Evolutionary conservation across 2,329 filamentous ascomycete genomes (phyloP).

Genomic region (Trichoderma simmonsii): DNA sequence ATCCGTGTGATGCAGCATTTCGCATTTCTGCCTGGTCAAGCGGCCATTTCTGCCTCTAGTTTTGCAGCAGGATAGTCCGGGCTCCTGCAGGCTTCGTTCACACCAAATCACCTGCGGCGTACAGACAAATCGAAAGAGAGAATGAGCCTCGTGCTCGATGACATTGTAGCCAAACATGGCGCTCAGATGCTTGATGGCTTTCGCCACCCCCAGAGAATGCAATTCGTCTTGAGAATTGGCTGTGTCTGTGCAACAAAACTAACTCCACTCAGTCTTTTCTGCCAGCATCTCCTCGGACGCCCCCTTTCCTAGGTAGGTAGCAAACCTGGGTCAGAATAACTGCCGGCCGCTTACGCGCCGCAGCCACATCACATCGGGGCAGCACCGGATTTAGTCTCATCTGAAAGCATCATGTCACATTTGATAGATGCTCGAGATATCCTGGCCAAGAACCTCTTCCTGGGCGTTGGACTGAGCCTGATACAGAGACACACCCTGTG

Average conservation of each 20-base stretch:
- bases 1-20: background rate
- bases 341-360: conserved; percentile 18
- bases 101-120: background rate
- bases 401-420: conserved; percentile 17
- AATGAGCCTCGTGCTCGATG: background rate
- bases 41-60: background rate
- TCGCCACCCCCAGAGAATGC: background rate
- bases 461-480: conserved; percentile 8
- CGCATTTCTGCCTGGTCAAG: background rate
- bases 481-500: background rate
- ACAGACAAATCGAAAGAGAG: background rate
- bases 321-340: background rate
- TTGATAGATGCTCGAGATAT: conserved; percentile 16
- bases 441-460: background rate
- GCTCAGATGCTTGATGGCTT: background rate
- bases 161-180: background rate
- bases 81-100: background rate
- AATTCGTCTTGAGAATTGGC: background rate
- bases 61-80: background rate
- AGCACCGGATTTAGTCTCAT: conserved; percentile 18
- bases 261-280: background rate
- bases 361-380: conserved; percentile 18
- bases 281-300: conserved; percentile 3
- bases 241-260: background rate
- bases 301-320: conserved; percentile 7